Base-by-base conservation (phyloP, 306 rosid genomes). In the Prunus davidiana region DNA sequence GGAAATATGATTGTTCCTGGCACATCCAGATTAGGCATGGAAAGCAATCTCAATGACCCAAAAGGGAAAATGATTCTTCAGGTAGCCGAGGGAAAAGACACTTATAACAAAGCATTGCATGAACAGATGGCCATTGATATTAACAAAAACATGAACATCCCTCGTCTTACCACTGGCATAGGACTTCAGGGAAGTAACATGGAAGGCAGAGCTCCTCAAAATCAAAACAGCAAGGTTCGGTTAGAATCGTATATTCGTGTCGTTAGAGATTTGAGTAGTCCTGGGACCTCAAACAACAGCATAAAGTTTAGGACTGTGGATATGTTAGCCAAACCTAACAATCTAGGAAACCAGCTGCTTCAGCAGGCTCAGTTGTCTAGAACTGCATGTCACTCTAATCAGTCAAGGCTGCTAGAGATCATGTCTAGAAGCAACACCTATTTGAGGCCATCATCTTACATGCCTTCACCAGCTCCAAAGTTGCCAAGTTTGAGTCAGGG, bases 231-330 rank as follows among this genome's bases (percentile, higher is more conserved):
- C 10, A 15, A n/a, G 45, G 64, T 68, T 69, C 24, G 38, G 71
- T 66, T 75, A 22, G 83, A 62, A 51, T 66, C 81, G 14, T 72
- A 79, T 61, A 71, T 71, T 49, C 51, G 77, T 38, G 72, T 71
- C 28, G 57, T 65, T 66, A 71, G 78, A 57, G 77, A 75, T 41
- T 50, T 43, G 12, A 46, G 22, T 38, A 57, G 24, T 68, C 64
- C 73, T 13, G 72, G 72, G 49, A 66, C 30, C 64, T 51, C 73
- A 64, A 54, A 57, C 32, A 30, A 34, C 5, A 41, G 52, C 41
- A 68, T 14, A 24, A 78, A 72, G 47, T 80, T 76, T 63, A 67
- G 18, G 66, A 65, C 64, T 41, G 12, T 80, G 14, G 79, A 83
- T 41, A 76, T 76, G 84, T n/a, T 79, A 41, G 66, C 75, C 19